Percentiles rank a stretch among this genome's conserved stretches.
These are phyloP conservation scores for Saccharomyces jurei DNA, from an alignment of 805 yeast species.

Conservation along the genomic window DNA sequence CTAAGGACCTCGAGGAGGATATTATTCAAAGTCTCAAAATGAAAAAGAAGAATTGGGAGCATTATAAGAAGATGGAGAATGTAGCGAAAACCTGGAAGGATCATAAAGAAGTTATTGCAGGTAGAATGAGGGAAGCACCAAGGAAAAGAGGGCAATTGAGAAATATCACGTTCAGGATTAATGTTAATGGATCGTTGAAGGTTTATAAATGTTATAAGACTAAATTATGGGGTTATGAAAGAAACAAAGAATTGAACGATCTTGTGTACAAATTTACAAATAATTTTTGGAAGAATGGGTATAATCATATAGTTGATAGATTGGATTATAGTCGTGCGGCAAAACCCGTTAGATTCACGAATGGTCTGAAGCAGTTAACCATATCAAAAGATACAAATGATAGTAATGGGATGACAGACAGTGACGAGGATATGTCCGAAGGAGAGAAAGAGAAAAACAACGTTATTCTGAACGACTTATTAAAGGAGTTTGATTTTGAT, in stretches of 20 bases:
- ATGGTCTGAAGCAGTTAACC: background rate
- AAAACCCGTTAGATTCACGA: background rate
- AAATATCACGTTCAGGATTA: conserved; percentile 56
- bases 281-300: conserved; percentile 74
- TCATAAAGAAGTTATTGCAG: conserved; percentile 39
- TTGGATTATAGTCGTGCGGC: conserved; percentile 23
- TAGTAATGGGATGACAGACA: conserved; percentile 19
- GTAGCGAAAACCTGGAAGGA: conserved; percentile 36
- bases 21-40: conserved; percentile 23
- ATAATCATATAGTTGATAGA: conserved; percentile 69
- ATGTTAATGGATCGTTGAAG: conserved; percentile 49
- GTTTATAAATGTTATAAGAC: conserved; percentile 56
- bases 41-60: conserved; percentile 35
- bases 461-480: conserved; percentile 40
- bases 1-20: conserved; percentile 32
- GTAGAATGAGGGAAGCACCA: conserved; percentile 51
- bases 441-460: conserved; percentile 39
- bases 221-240: conserved; percentile 87
- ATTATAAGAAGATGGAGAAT: conserved; percentile 32
- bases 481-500: conserved; percentile 45
- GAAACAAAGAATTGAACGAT: conserved; percentile 51
- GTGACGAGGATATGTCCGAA: conserved; percentile 29
- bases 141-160: conserved; percentile 36
- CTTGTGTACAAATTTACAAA: conserved; percentile 54
- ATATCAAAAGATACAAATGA: conserved; percentile 5